Conservation (phyloP, 495 filamentous ascomycete genomes). For the Aspergillus sclerotiicarbonarius region DNA sequence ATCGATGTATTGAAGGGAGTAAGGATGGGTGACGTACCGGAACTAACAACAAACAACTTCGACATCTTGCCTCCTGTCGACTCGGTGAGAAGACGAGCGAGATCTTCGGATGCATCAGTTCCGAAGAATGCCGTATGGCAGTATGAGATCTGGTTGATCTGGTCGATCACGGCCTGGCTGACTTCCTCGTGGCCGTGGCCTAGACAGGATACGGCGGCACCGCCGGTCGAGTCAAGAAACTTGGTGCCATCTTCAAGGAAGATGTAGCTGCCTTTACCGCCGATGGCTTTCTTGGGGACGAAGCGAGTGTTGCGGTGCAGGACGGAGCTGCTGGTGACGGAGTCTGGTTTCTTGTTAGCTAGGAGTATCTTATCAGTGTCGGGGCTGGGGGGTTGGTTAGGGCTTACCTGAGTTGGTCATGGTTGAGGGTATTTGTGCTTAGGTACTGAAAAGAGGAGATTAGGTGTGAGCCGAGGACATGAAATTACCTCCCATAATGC, state of each 20-base stretch:
- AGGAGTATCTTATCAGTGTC: background rate
- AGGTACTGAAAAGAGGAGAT: no score
- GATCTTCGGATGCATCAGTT: slow-evolving; percentile 44
- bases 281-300: slow-evolving; percentile 39
- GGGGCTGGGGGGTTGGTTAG: background rate
- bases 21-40: slow-evolving; percentile 49
- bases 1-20: background rate
- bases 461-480: no score
- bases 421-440: background rate
- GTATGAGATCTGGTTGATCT: slow-evolving; percentile 51
- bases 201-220: slow-evolving; percentile 50
- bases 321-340: slow-evolving; percentile 30
- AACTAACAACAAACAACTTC: slow-evolving; percentile 51
- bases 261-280: slow-evolving; percentile 45
- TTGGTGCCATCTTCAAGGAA: slow-evolving; percentile 57
- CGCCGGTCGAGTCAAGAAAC: slow-evolving; percentile 61
- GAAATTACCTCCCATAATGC: no score
- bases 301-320: slow-evolving; percentile 44
- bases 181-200: slow-evolving; percentile 49
- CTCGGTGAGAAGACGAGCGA: slow-evolving; percentile 42
- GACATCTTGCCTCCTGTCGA: slow-evolving; percentile 46
- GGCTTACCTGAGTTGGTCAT: background rate
- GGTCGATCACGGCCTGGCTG: slow-evolving; percentile 44
- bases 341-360: slow-evolving; percentile 2
- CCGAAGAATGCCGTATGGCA: slow-evolving; percentile 54